Evolutionary conservation across 1,284 basidiomycete species (phyloP), one percentile per base, ranked within the genome.

Genomic region (Uromyces viciae-fabae): DNA sequence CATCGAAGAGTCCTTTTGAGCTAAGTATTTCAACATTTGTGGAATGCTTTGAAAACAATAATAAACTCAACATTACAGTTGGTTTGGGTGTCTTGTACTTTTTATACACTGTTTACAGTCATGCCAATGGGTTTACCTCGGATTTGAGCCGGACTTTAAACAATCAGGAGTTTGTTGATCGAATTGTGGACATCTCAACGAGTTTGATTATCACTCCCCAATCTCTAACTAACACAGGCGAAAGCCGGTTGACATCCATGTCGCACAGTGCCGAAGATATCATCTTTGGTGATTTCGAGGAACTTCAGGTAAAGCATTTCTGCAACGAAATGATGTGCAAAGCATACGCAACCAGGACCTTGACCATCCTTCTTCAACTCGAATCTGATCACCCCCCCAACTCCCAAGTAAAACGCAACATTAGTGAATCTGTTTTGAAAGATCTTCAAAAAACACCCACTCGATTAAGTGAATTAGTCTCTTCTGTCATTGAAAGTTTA

Each of bases 301-400:
- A 78, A 31, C 46, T 69, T 28, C 64, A 78, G 56, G 42, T 78
- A 8, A 78, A 78, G 52, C 66, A 78, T 69, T 69, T 69, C 58
- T 78, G 75, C 54, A 58, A 78, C n/a, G 64, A 78, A 38, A 22
- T 78, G 64, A 80, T 72, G 40, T 80, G 77, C 33, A 60, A 72
- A 43, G 77, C 77, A 43, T 80, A 80, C 42, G 42, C 77, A 11
- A 62, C 56, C 42, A 43, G 68, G 19, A 80, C 68, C 28, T 58
- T 80, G 40, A 80, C 77, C 33, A 68, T 80, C 36, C 36, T 80
- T 25, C 58, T 80, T 25, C 77, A 80, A 72, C 40, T 80, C 31
- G 77, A 80, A 73, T 71, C 77, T 31, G 46, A 64, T 64, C 58
- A 76, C 43, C 52, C 54, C 28, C 40, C 77, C 8, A 11, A 38